These are phyloP conservation scores for Carex scoparia DNA, from an alignment of 176 grass and related monocot species.

Conservation along the genomic window DNA sequence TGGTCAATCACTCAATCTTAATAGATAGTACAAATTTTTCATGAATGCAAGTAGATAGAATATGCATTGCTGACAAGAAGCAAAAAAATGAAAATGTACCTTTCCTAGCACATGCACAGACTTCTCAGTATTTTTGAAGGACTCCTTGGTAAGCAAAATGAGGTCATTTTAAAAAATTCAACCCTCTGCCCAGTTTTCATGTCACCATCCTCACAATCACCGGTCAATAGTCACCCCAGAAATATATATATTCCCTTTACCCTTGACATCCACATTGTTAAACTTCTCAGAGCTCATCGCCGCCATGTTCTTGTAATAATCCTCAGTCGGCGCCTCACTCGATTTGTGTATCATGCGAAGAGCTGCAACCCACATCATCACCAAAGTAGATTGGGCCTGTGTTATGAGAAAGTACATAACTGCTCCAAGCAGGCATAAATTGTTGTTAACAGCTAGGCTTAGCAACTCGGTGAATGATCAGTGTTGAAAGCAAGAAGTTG, in stretches of 20 bases:
- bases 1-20: too few relatives aligned
- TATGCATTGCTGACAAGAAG: too few relatives aligned
- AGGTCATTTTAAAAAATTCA: too few relatives aligned
- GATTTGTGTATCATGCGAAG: not conserved
- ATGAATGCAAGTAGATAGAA: too few relatives aligned
- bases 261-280: not conserved
- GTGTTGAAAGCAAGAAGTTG: not conserved
- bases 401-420: not conserved
- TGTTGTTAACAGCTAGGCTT: not conserved
- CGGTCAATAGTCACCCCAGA: not conserved
- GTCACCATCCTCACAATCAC: not conserved
- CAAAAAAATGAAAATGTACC: too few relatives aligned
- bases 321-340: not conserved
- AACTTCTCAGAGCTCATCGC: not conserved
- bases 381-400: not conserved
- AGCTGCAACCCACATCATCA: constrained; percentile 2
- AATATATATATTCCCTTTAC: constrained; percentile 9
- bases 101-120: too few relatives aligned
- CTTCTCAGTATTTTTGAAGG: too few relatives aligned
- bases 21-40: too few relatives aligned
- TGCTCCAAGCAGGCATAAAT: not conserved
- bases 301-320: not conserved
- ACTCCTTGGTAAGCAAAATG: too few relatives aligned
- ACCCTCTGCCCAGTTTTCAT: not conserved
- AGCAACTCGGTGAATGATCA: constrained; percentile 7